Evolutionary conservation across 2,329 filamentous ascomycete genomes (phyloP).

Genomic region (Leptodontidium sp.): DNA sequence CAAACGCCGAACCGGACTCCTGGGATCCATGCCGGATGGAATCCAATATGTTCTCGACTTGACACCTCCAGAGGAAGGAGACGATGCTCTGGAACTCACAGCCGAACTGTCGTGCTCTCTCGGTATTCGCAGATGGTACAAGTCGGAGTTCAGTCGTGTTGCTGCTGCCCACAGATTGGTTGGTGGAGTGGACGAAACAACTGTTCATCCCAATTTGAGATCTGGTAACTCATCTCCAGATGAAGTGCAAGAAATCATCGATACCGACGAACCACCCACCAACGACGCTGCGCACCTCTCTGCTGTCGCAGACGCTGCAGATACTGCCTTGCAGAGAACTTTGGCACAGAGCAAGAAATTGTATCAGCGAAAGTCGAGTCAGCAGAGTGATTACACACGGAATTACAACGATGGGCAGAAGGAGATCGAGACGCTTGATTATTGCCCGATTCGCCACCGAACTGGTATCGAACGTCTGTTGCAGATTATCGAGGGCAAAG

Average conservation of each 20-base stretch:
- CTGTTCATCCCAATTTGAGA: background rate
- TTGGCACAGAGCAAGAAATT: slow-evolving; percentile 9
- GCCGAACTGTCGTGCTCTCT: slow-evolving; percentile 65
- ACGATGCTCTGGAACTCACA: slow-evolving; percentile 67
- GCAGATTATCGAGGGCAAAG: slow-evolving; percentile 62
- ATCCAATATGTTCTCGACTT: slow-evolving; percentile 69
- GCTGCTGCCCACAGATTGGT: slow-evolving; percentile 51
- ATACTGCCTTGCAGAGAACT: background rate
- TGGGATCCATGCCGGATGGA: slow-evolving; percentile 48
- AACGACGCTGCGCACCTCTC: too few species aligned
- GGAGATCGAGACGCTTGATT: slow-evolving; percentile 57
- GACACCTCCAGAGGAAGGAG: slow-evolving; percentile 67
- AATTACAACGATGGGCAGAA: background rate
- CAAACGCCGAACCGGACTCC: slow-evolving; percentile 48
- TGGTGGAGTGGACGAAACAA: slow-evolving; percentile 57
- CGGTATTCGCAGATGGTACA: slow-evolving; percentile 64
- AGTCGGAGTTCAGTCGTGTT: slow-evolving; percentile 48
- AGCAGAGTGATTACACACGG: background rate
- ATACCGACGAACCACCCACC: background rate
- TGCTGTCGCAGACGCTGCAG: background rate
- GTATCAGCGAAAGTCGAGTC: background rate
- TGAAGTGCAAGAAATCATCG: background rate
- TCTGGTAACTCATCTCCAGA: background rate
- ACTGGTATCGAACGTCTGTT: slow-evolving; percentile 70
- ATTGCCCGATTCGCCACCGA: slow-evolving; percentile 70